Percentiles rank a stretch among this genome's conserved stretches.
Conservation (phyloP, 2,329 filamentous ascomycete species). For the Phoma sp. region DNA sequence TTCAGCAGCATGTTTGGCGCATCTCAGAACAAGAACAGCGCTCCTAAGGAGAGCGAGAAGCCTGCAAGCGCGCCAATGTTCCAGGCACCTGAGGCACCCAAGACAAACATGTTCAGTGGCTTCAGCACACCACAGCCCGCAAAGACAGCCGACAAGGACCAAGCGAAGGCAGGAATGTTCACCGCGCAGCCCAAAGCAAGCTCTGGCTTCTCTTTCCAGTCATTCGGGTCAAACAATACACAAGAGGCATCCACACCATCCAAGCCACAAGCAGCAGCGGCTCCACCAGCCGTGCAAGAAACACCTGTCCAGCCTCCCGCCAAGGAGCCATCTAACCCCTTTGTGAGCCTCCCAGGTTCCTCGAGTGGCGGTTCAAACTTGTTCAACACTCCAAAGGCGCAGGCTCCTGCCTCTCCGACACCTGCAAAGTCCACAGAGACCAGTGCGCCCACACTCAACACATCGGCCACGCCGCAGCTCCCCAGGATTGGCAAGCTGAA, state of each 20-base stretch:
- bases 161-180: conserved; percentile 25
- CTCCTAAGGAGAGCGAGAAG: conserved; percentile 13
- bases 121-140: conserved; percentile 35
- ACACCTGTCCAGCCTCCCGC: conserved; percentile 15
- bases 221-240: conserved; percentile 23
- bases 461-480: conserved; percentile 18
- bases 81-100: conserved; percentile 24
- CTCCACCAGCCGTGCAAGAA: conserved; percentile 16
- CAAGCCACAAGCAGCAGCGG: conserved; percentile 12
- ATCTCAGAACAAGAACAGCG: conserved; percentile 19
- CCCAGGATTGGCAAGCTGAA: conserved; percentile 36
- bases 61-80: conserved; percentile 5
- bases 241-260: conserved; percentile 17
- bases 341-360: conserved; percentile 21
- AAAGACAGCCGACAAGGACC: conserved; percentile 25
- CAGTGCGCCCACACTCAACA: background rate
- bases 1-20: conserved; percentile 25
- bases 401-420: conserved; percentile 19
- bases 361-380: conserved; percentile 22
- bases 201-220: conserved; percentile 28
- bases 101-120: conserved; percentile 27
- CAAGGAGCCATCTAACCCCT: conserved; percentile 25
- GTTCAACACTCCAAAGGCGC: conserved; percentile 25
- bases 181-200: conserved; percentile 30
- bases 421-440: conserved; percentile 23